Base-by-base conservation (phyloP, 2,329 filamentous ascomycete species). In the Botrytis deweyae region DNA sequence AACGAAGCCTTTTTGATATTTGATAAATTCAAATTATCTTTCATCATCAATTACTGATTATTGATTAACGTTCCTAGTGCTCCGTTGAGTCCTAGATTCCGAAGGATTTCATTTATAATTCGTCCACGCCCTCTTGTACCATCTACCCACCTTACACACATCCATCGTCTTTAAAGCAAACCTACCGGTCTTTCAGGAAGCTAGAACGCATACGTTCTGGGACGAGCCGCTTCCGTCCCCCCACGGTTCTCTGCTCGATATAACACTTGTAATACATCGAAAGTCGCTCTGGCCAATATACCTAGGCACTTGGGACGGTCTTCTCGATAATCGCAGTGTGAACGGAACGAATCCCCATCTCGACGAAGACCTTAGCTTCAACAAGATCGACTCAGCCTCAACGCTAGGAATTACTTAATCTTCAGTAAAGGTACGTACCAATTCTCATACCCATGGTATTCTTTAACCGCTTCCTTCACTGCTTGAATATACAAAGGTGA, bases 341-440 rank as follows among this genome's bases (percentile, higher is more conserved):
- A 9, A 52, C 63, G 46, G 61, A 42, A n/a, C 38, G n/a, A 25
- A 55, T 49, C 52, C 20, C 49, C 8, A 67, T 72, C 36, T 55
- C 49, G 46, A 67, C 70, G 46, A 72, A 58, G 42, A 72, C 61
- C 38, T 44, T 72, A 20, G 38, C 38, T 67, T 36, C 25, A 72
- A 18, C n/a, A 52, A 58, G 52, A 38, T n/a, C 46, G 33, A 66
- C 62, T 59, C 61, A 67, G 38, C 38, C 38, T 44, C 70, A 52
- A 67, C 38, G 9, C 46, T 55, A 40, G 40, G n/a, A 42, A 38
- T 46, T 46, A 38, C 36, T 33, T 55, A 9, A 33, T 14, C 18
- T 68, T 59, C 55, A 38, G 40, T 25, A 29, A 40, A 61, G 40
- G 70, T 72, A 68, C 29, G 42, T 67, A n/a, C 62, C 36, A 49